Base-by-base conservation (phyloP, 2,329 filamentous ascomycete species). In the Ophiostoma novo-ulmi region DNA sequence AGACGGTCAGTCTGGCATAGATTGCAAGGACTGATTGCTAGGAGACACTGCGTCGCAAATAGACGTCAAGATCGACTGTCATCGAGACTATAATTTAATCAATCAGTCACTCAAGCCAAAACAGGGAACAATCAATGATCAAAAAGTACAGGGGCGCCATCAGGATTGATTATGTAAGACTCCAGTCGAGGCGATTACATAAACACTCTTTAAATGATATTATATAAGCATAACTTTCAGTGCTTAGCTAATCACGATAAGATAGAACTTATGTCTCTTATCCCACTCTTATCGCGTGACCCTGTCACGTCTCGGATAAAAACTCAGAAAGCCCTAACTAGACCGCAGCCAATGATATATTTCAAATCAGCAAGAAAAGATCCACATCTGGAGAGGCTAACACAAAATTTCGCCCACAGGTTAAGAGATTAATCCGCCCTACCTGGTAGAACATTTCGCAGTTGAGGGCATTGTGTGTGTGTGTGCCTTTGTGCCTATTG, bases 351-450 rank as follows among this genome's bases (percentile, higher is more conserved):
- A 73, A 73, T 74, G 2, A 70, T 35, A 52, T 63, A 20, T 36
- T 41, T n/a, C 35, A 31, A 17, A 8, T 58, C 5, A 17, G 31
- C 22, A 5, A 0, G 1, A 1, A 3, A 1, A 22, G 38, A 52
- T 55, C 72, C 73, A 73, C 73, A 44, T 31, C 31, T 20, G 69
- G 71, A 69, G 64, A 36, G 36, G 35, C 61, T 38, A 65, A 11
- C 66, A 68, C 75, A 75, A 74, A 77, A 77, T 76, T 77, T 77
- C 75, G 76, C 74, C 76, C 75, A 74, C 75, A 75, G 75, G 77
- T 65, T 65, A 17, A 74, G 75, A 75, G 75, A 77, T 65, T 65
- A 36, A 65, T 65, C 61, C 61, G 61, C 31, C 61, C 35, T 65
- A 38, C 22, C 58, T 64, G 26, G 44, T 8, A n/a, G 41, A 44